Evolutionary conservation across 352 stramenopile species (phyloP).

Genomic region (Globisporangium apiculatum): DNA sequence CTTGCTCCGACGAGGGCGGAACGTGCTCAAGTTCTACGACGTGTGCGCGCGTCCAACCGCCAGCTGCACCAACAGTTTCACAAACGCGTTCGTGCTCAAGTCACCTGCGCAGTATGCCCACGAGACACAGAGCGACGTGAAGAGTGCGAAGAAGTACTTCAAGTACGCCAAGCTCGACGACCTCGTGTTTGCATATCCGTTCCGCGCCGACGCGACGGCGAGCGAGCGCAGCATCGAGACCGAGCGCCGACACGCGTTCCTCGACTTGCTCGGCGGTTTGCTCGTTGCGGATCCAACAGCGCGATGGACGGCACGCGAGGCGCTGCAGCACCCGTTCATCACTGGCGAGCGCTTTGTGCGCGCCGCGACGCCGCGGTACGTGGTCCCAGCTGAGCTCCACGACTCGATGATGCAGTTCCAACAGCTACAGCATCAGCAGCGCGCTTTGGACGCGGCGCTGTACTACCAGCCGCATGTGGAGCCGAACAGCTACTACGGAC

Average conservation of each 20-base stretch:
- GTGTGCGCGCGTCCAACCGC: slow-evolving; percentile 8
- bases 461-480: slow-evolving; percentile 1
- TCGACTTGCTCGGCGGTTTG: slow-evolving; percentile 29
- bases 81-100: slow-evolving; percentile 26
- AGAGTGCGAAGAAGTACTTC: slow-evolving; percentile 44
- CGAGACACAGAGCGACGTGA: slow-evolving; percentile 22
- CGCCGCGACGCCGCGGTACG: not conserved
- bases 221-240: slow-evolving; percentile 10
- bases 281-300: slow-evolving; percentile 23
- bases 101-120: slow-evolving; percentile 26
- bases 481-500: too few relatives aligned
- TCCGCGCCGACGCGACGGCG: slow-evolving; percentile 15
- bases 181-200: slow-evolving; percentile 35
- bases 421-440: not conserved
- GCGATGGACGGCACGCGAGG: slow-evolving; percentile 29
- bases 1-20: slow-evolving; percentile 24
- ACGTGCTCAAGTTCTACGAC: slow-evolving; percentile 46
- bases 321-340: slow-evolving; percentile 41
- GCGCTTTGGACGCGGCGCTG: not conserved
- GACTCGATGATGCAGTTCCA: not conserved
- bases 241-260: slow-evolving; percentile 23
- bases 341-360: slow-evolving; percentile 22
- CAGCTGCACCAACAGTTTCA: not conserved
- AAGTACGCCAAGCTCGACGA: slow-evolving; percentile 38
- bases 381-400: not conserved